Evolutionary conservation across 345 rosid species (phyloP).

Genomic region (Gossypium anomalum): DNA sequence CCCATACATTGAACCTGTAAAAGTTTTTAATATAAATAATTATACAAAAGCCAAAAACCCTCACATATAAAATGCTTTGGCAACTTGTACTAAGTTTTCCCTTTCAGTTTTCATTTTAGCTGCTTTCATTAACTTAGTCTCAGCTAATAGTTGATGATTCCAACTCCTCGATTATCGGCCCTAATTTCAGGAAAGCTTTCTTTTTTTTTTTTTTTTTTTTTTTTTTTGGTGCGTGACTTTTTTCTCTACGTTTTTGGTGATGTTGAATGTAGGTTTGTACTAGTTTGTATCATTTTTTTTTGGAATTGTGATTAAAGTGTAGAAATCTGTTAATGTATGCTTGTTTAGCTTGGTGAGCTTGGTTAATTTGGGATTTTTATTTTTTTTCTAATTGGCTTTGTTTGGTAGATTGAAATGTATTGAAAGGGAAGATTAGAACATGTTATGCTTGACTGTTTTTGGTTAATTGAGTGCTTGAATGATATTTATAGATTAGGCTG

Average conservation of each 20-base stretch:
- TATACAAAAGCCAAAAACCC: not conserved
- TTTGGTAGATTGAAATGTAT: constrained; percentile 6
- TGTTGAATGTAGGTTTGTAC: constrained; percentile 8
- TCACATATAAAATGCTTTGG: not conserved
- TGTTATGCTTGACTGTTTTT: constrained; percentile 18
- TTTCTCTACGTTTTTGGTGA: not conserved
- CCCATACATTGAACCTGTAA: constrained; percentile 17
- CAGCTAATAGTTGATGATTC: not conserved
- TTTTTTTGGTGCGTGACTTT: not conserved
- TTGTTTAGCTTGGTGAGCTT: constrained; percentile 16
- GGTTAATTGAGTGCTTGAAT: constrained; percentile 1
- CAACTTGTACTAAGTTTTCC: not conserved
- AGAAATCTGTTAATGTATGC: constrained; percentile 13
- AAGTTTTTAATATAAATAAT: not conserved
- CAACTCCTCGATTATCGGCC: constrained; percentile 17
- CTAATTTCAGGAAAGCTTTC: constrained; percentile 14
- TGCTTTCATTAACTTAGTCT: not conserved
- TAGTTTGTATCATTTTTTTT: not conserved
- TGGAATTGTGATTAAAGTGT: constrained; percentile 9
- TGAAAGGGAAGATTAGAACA: not conserved
- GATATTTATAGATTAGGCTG: constrained; percentile 3
- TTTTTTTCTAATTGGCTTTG: not conserved
- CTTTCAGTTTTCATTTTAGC: not conserved
- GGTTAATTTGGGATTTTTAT: not conserved
- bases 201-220: too few species aligned